Evolutionary conservation across 768 basidiomycete species (phyloP), one percentile per base, ranked within the genome.

Genomic region (Podaxis sp.): DNA sequence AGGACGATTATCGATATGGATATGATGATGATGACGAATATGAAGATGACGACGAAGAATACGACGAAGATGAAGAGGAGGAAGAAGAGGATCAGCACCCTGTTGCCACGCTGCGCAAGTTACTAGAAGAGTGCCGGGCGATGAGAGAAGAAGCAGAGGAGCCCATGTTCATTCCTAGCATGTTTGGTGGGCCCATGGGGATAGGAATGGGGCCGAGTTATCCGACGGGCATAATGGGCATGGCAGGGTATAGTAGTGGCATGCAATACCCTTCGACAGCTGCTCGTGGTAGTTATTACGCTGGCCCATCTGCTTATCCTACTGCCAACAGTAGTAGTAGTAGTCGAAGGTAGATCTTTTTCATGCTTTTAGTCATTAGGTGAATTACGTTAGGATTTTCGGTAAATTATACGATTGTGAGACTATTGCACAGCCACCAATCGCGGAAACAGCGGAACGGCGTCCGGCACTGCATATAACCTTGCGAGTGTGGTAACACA

Each of bases 41-140:
- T 54, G 72, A 73, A n/a, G 72, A 72, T 47, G 63, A 67, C 42
- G 63, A 65, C 14, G 54, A 55, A 28, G 59, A 63, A 44, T 69
- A 71, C 7, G 67, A 68, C 10, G 70, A 69, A 23, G 71, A 72
- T n/a, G 72, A 72, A 0, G 75, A 68, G 28, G 71, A 72, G 38
- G 75, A 66, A 35, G 66, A 72, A 64, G 67, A 68, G 52, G 61
- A 68, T 18, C 63, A 70, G 47, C 72, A 73, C 11, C 72, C 71
- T 27, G 65, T 68, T 52, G 69, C 71, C 4, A 68, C 65, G 66
- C 64, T 89, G 59, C 79, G 85, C 50, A 76, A 80, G 59, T 65
- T 90, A 46, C 64, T 88, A 61, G 78, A 79, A 53, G 84, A 87
- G 68, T 86, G 86, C 60, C 74, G 79, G 44, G 76, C 74, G 61